Percentiles rank a stretch among this genome's conserved stretches.
Evolutionary conservation across 768 basidiomycete genomes (phyloP).

Genomic region (Phallus indusiatus): DNA sequence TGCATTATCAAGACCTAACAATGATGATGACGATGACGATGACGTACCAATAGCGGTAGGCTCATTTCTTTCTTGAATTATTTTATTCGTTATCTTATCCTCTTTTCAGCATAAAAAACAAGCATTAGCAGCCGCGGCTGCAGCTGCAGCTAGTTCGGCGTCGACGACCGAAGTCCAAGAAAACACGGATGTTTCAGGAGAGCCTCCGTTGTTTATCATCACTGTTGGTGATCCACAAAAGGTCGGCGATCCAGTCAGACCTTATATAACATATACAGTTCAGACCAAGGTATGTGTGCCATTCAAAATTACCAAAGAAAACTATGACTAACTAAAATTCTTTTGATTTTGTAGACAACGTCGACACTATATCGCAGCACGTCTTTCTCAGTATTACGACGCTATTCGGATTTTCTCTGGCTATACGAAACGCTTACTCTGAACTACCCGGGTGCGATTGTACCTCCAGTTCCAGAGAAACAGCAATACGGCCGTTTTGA

Average conservation of each 20-base stretch:
- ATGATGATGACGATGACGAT: constrained; percentile 23
- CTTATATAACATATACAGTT: constrained; percentile 95
- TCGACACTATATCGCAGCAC: constrained; percentile 77
- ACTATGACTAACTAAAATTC: neutral
- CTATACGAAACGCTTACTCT: constrained; percentile 76
- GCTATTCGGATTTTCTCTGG: constrained; percentile 98
- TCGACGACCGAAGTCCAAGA: neutral
- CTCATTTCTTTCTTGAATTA: constrained; percentile 19
- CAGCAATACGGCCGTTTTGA: constrained; percentile 89
- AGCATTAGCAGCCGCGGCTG: neutral
- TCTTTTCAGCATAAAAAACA: constrained; percentile 20
- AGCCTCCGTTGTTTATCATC: constrained; percentile 65
- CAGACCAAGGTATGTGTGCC: constrained; percentile 59
- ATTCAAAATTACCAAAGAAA: neutral
- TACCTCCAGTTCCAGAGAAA: constrained; percentile 96
- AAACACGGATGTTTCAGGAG: neutral
- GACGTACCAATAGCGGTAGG: constrained; percentile 18
- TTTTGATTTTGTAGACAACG: constrained; percentile 58
- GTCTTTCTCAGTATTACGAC: constrained; percentile 86
- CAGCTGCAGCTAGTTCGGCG: neutral
- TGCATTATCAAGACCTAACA: neutral
- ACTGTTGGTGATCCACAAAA: constrained; percentile 96
- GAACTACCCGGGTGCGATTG: constrained; percentile 96
- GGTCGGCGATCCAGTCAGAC: constrained; percentile 90
- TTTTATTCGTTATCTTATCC: constrained; percentile 9